These are phyloP conservation scores for Salix purpurea DNA, from an alignment of 345 rosid genomes.

Conservation along the genomic window DNA sequence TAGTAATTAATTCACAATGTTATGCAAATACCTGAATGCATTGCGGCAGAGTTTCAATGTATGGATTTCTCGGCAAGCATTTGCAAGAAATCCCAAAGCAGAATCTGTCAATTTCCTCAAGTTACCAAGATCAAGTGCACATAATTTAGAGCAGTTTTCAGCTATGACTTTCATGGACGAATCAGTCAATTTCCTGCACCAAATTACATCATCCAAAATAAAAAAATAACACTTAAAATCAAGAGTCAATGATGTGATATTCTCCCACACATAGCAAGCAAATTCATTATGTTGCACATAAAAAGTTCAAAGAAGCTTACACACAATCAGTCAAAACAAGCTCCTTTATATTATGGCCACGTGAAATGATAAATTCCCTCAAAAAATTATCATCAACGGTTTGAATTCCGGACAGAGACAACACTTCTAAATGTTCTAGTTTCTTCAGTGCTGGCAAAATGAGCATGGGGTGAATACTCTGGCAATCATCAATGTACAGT, in stretches of 20 bases:
- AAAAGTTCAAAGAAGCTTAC: slow-evolving; percentile 41
- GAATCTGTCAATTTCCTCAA: slow-evolving; percentile 71
- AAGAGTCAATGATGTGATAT: not conserved
- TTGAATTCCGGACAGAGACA: slow-evolving; percentile 65
- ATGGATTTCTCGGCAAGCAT: slow-evolving; percentile 57
- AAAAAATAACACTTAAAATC: slow-evolving; percentile 8
- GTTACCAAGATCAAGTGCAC: slow-evolving; percentile 58
- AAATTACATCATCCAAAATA: slow-evolving; percentile 12
- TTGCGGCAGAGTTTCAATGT: slow-evolving; percentile 63
- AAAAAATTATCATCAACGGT: slow-evolving; percentile 58
- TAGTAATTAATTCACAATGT: not conserved
- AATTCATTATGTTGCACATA: not conserved
- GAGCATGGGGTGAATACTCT: slow-evolving; percentile 51
- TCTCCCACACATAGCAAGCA: slow-evolving; percentile 5
- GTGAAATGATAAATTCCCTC: slow-evolving; percentile 31
- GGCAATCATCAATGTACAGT: slow-evolving; percentile 76
- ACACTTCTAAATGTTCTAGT: slow-evolving; percentile 58
- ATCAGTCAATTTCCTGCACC: slow-evolving; percentile 76
- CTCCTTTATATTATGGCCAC: slow-evolving; percentile 61
- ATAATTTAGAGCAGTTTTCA: slow-evolving; percentile 54
- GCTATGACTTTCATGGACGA: slow-evolving; percentile 64
- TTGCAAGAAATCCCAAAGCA: slow-evolving; percentile 72
- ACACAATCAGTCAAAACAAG: slow-evolving; percentile 58
- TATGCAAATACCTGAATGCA: slow-evolving; percentile 52
- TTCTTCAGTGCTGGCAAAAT: slow-evolving; percentile 59